Conservation (phyloP, 768 basidiomycete genomes). For the Lactarius evosmus region DNA sequence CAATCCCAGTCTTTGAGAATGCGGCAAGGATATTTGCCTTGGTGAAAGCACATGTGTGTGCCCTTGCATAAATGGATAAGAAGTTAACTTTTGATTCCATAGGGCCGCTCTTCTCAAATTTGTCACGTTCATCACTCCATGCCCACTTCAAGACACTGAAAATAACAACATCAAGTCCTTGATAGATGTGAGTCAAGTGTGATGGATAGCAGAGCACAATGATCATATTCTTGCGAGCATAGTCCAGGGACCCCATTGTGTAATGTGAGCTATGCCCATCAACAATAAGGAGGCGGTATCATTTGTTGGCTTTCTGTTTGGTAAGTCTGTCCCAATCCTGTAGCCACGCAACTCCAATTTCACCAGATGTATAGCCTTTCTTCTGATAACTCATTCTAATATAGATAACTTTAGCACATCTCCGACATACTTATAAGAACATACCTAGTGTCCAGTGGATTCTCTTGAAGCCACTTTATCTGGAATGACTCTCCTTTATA, state of each 20-base stretch:
- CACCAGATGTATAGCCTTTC: slow-evolving; percentile 19
- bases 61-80: slow-evolving; percentile 36
- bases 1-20: neutral
- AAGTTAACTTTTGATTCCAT: too few species aligned
- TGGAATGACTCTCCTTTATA: slow-evolving; percentile 40
- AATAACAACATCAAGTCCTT: too few species aligned
- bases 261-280: slow-evolving; percentile 50
- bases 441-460: slow-evolving; percentile 42
- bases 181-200: slow-evolving; percentile 45
- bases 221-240: slow-evolving; percentile 39
- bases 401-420: neutral
- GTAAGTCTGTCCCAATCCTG: slow-evolving; percentile 43
- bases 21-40: slow-evolving; percentile 31
- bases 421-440: too few species aligned
- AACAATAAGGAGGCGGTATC: slow-evolving; percentile 38
- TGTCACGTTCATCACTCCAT: too few species aligned
- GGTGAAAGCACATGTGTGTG: slow-evolving; percentile 35
- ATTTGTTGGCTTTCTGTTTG: slow-evolving; percentile 33
- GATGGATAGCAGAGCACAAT: slow-evolving; percentile 45
- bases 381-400: slow-evolving; percentile 38
- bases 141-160: too few species aligned
- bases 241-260: slow-evolving; percentile 38
- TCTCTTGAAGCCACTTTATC: slow-evolving; percentile 40
- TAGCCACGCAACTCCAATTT: slow-evolving; percentile 40
- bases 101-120: too few species aligned